A percentile compares a stretch with the other conserved stretches of the same genome.
phyloP scores from a whole-genome alignment of 768 basidiomycete species.

The Agrocybe pediades region DNA sequence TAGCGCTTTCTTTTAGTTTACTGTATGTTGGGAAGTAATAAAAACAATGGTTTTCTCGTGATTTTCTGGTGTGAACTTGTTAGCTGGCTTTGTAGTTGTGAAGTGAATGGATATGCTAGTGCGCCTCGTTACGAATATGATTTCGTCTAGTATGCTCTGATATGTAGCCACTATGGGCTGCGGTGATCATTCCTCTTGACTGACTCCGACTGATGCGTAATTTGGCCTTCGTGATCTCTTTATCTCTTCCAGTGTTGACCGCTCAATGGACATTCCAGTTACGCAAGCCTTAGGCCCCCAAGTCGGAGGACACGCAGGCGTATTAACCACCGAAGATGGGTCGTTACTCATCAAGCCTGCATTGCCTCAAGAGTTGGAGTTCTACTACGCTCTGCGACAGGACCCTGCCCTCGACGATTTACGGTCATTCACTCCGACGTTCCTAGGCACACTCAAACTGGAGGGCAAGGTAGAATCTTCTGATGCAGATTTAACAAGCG shows the following conservation, averaged over 20 bases:
- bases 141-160: too few relatives aligned
- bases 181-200: too few relatives aligned
- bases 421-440: slow-evolving; percentile 67
- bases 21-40: slow-evolving; percentile 15
- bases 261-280: not conserved
- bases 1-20: not conserved
- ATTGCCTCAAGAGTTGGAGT: slow-evolving; percentile 61
- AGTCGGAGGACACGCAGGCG: slow-evolving; percentile 81
- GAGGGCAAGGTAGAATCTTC: slow-evolving; percentile 57
- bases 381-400: slow-evolving; percentile 62
- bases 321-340: slow-evolving; percentile 71
- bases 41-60: slow-evolving; percentile 10
- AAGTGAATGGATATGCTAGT: too few relatives aligned
- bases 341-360: slow-evolving; percentile 84
- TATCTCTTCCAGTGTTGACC: too few relatives aligned
- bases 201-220: too few relatives aligned
- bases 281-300: slow-evolving; percentile 50
- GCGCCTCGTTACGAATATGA: too few relatives aligned
- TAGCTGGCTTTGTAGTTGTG: not conserved
- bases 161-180: too few relatives aligned
- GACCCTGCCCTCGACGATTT: slow-evolving; percentile 44
- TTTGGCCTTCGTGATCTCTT: too few relatives aligned
- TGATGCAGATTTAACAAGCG: slow-evolving; percentile 24
- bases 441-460: slow-evolving; percentile 76
- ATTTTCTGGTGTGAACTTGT: not conserved